phyloP scores from a whole-genome alignment of 1,139 yeast genomes.

The Debaryomycetaceae sp. region DNA sequence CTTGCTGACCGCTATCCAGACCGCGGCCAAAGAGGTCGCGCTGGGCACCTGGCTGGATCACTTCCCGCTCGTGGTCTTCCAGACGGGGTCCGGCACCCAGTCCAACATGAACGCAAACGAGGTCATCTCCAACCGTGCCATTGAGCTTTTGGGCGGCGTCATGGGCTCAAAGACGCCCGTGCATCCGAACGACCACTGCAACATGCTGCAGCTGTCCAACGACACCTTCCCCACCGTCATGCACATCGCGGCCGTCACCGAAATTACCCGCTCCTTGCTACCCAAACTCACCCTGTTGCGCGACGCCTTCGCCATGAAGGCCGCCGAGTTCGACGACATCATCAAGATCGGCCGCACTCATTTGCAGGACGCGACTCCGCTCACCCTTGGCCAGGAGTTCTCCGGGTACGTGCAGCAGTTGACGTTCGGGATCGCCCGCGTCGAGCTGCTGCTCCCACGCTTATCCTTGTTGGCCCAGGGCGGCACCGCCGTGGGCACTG shows the following conservation, averaged over 20 bases:
- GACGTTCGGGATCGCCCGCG: constrained; percentile 10
- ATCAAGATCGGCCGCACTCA: constrained; percentile 14
- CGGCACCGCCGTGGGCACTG: constrained; percentile 14
- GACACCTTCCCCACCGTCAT: constrained; percentile 14
- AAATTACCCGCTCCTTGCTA: constrained; percentile 8
- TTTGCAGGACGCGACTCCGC: constrained; percentile 13
- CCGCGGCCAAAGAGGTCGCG: constrained; percentile 11
- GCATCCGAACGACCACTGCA: constrained; percentile 13
- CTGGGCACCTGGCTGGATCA: constrained; percentile 11
- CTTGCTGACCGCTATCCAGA: constrained; percentile 9
- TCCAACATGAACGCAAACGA: constrained; percentile 14
- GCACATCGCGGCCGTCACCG: constrained; percentile 14
- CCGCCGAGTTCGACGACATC: constrained; percentile 9
- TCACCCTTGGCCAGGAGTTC: constrained; percentile 13
- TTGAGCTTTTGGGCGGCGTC: constrained; percentile 12
- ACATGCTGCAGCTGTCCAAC: constrained; percentile 13
- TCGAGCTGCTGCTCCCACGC: constrained; percentile 10
- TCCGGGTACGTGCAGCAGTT: constrained; percentile 13
- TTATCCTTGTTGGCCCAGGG: constrained; percentile 12
- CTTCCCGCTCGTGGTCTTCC: constrained; percentile 13
- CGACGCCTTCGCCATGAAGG: constrained; percentile 9
- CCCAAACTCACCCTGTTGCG: constrained; percentile 11
- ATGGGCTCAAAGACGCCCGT: constrained; percentile 12
- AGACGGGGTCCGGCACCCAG: constrained; percentile 14
- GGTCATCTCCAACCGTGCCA: constrained; percentile 13